Evolutionary conservation across 805 yeast genomes (phyloP).

Genomic region (Lachancea sp.): DNA sequence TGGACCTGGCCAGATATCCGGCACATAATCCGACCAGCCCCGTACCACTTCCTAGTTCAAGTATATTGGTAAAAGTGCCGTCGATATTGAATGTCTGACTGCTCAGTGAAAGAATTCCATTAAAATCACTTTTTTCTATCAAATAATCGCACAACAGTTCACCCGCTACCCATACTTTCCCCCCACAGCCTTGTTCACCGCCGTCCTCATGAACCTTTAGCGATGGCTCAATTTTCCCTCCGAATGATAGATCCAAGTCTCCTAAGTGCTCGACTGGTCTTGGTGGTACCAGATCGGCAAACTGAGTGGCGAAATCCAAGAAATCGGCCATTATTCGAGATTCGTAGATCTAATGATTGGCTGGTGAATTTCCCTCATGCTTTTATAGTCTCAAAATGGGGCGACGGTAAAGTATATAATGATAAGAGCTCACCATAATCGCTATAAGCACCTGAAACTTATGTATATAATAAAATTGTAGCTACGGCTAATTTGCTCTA

Average conservation of each 20-base stretch:
- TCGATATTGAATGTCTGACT: not conserved
- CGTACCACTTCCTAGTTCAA: constrained; percentile 56
- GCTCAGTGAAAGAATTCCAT: constrained; percentile 8
- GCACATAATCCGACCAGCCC: constrained; percentile 46
- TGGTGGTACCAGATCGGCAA: constrained; percentile 13
- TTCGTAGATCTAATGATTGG: too few relatives aligned
- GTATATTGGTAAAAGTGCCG: constrained; percentile 27
- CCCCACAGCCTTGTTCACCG: constrained; percentile 58
- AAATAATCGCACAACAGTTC: constrained; percentile 45
- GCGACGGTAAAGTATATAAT: not conserved
- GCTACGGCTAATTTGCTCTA: not conserved
- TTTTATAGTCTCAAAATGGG: not conserved
- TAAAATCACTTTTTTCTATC: constrained; percentile 23
- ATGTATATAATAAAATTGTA: too few relatives aligned
- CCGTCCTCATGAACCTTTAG: constrained; percentile 47
- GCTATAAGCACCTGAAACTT: not conserved
- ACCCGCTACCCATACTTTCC: constrained; percentile 58
- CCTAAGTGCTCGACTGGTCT: constrained; percentile 33
- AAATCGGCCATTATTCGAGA: constrained; percentile 12
- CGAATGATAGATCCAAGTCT: constrained; percentile 34
- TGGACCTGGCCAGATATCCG: constrained; percentile 20
- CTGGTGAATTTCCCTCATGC: not conserved
- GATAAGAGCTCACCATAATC: too few relatives aligned
- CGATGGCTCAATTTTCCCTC: constrained; percentile 34
- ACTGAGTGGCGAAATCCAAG: constrained; percentile 12